Base-by-base conservation (phyloP, 139 green algal species). In the Chlamydomonas sp. region DNA sequence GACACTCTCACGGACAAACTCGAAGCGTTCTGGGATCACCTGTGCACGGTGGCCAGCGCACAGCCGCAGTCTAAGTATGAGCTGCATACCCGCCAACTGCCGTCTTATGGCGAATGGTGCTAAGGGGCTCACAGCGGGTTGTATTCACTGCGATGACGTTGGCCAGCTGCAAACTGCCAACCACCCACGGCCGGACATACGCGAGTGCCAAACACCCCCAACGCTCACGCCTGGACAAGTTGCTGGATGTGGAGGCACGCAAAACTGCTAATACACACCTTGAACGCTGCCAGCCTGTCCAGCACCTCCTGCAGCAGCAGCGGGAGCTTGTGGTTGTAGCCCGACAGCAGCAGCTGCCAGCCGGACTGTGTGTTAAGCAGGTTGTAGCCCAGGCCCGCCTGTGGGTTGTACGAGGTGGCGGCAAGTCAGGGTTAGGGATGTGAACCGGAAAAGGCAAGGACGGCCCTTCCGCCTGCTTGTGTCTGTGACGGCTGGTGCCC, bases 251-350 rank as follows among this genome's bases (percentile, higher is more conserved):
- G 68, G 10, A 4, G 68, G 12, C 68, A 74, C 68, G 68, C 68
- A 20, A 15, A 12, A 15, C 31, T 49, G 31, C 31, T 49, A 49
- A 49, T 49, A 49, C 31, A 49, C 67, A 97, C 92, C 68, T 92
- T 72, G 80, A 98, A 96, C 49, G 14, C 63, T 9, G 91, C 78
- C 31, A 97, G 62, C 61, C 88, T 20, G 7, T 92, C 80, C 77
- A 99, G 82, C 77, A 99, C 94, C 59, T 89, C 92, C 49, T 92
- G 66, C 67, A 95, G 80, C 79, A 99, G 91, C 62, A 89, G 61
- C 0, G 90, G 86, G 77, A 99, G 91, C 87, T 96, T 99, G 93
- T 99, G 92, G 90, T 84, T 95, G 93, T 98, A 99, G 57, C 97
- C 97, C 6, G 83, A 68, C 60, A 92, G 75, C 60, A 71, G 62